Evolutionary conservation across 495 filamentous ascomycete species (phyloP), one percentile per base, ranked within the genome.

Genomic region (Hypoxylon crocopeplum): DNA sequence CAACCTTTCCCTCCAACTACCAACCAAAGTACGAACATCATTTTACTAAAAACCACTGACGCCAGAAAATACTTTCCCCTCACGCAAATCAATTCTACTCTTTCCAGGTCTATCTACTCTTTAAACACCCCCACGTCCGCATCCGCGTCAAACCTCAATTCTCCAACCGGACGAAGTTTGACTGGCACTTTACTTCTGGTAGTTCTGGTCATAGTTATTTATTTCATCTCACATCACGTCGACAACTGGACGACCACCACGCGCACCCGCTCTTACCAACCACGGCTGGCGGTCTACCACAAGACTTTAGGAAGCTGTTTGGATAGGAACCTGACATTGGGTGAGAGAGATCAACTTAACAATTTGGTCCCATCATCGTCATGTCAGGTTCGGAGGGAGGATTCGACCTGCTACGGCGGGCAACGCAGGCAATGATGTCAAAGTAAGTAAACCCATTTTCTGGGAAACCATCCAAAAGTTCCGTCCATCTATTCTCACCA

Each of bases 341-440:
- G 29, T 61, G 62, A 61, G 56, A 54, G 59, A 53, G 56, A 59
- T 59, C 50, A 53, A 56, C 17, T 33, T 5, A 38, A 34, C 21
- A n/a, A n/a, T 55, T 59, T 59, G 61, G 42, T 62, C 62, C 49
- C 62, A 68, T 62, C 65, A 68, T 70, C 62, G 65, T 62, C 65
- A 68, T 70, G 68, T 62, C 68, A 56, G 48, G 64, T 70, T 70
- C 68, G 36, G 68, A 70, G 56, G 75, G 76, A 62, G 67, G 68
- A 41, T 75, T 72, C 40, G 82, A 84, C 69, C 68, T 84, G 68
- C 68, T 84, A 25, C 72, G 75, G 70, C 75, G 79, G 66, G 82
- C 82, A 45, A 83, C 82, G 30, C 79, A 82, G 57, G 76, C 77
- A 53, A 78, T 84, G 78, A 82, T 83, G 78, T 79, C 78, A 75